Evolutionary conservation across 1,139 yeast genomes (phyloP).

Genomic region (Yamadazyma sp.): DNA sequence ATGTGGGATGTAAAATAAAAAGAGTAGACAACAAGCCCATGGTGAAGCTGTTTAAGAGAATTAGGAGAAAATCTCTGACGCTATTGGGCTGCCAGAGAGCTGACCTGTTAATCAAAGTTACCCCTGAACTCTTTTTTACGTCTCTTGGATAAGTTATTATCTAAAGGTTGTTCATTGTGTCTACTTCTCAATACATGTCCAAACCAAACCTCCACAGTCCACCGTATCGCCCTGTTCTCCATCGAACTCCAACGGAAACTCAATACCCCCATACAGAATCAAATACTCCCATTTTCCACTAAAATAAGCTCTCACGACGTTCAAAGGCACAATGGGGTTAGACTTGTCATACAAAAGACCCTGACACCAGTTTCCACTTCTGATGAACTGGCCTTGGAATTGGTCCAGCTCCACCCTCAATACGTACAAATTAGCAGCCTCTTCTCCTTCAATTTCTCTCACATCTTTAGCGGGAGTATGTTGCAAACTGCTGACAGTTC

Average conservation of each 20-base stretch:
- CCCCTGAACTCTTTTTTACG: too few species aligned
- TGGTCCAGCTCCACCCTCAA: slow-evolving; percentile 24
- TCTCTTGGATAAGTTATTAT: too few species aligned
- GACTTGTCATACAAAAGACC: slow-evolving; percentile 45
- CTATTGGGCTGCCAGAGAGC: too few species aligned
- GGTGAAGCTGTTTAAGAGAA: too few species aligned
- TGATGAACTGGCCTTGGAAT: slow-evolving; percentile 44
- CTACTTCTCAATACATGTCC: slow-evolving; percentile 22
- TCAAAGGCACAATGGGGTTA: slow-evolving; percentile 22
- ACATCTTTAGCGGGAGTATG: slow-evolving; percentile 31
- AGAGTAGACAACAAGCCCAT: too few species aligned
- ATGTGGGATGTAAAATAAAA: too few species aligned
- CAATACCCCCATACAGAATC: slow-evolving; percentile 27
- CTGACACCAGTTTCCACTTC: slow-evolving; percentile 56
- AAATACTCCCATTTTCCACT: slow-evolving; percentile 24
- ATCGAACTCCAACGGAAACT: slow-evolving; percentile 25
- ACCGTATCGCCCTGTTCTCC: slow-evolving; percentile 17
- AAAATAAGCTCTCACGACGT: slow-evolving; percentile 28
- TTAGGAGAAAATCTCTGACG: too few species aligned
- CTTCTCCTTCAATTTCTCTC: slow-evolving; percentile 22
- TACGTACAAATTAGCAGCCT: slow-evolving; percentile 19
- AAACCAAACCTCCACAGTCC: slow-evolving; percentile 13
- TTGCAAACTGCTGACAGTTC: slow-evolving; percentile 44
- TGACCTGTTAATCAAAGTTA: too few species aligned
- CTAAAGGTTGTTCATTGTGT: too few species aligned